Base-by-base conservation (phyloP, 176 grass and related monocot genomes). In the Oryza glaberrima region DNA sequence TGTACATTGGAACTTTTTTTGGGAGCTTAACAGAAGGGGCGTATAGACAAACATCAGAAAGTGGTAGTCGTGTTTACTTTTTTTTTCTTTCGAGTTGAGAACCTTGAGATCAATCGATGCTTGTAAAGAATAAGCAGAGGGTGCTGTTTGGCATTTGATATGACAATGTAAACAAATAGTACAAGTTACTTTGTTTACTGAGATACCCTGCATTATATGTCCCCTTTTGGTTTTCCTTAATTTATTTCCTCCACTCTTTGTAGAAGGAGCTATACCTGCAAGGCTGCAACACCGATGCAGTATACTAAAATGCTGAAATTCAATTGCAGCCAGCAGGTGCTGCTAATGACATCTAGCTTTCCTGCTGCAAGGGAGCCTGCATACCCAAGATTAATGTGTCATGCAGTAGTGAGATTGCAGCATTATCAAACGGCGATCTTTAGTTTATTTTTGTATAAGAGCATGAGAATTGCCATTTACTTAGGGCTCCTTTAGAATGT, bases 41-140 rank as follows among this genome's bases (percentile, higher is more conserved):
- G 10, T 47, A 20, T 35, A 4, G 12, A 14, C 19, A 28, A 35
- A 72, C 34, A 46, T 1, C 32, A 74, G 14, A 11, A 69, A 69
- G 35, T 36, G 34, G 35, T 36, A 36, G 0, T 36, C 30, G 30
- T 32, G 30, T 32, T 32, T 32, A 32, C 30, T 32, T 32, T 32
- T 32, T 32, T 32, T 3, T 32, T 32, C 2, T 32, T 32, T 32
- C 30, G 30, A 3, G 30, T 36, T 36, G 35, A 36, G 19, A 28
- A 28, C 4, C 15, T 56, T 56, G 15, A 78, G 25, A 25, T 85
- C n/a, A 11, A 54, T 73, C 44, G 10, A 85, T 40, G 64, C 38
- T 70, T 76, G 49, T 63, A 75, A 89, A 84, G 49, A 81, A 76
- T 76, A 81, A 70, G 38, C 77, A 65, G 32, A 81, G 3, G n/a